Base-by-base conservation (phyloP, 345 rosid species). In the Sisymbrium altissimum region DNA sequence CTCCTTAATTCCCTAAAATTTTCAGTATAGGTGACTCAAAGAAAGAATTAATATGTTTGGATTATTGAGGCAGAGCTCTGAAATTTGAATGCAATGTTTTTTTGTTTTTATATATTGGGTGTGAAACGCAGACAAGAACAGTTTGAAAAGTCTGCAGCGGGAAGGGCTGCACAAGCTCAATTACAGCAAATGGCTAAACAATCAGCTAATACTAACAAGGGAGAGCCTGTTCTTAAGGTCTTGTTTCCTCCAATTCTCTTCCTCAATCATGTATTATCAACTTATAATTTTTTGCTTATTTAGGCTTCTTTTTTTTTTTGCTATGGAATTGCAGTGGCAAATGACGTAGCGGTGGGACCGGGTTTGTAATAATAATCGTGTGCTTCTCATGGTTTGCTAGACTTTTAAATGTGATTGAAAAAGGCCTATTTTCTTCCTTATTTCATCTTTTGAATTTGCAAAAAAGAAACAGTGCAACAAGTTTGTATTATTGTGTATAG, bases 191-290 rank as follows among this genome's bases (percentile, higher is more conserved):
- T 85, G 90, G 91, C 96, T 11, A 91, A 94, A 76, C 95, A 91
- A 72, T 78, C 96, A 33, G 83, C 86, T 32, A 84, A 82, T 71
- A 17, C 91, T 36, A 87, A 84, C 78, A 81, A 80, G 78, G 95
- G 95, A 74, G 90, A 88, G 80, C 93, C 98, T n/a, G 96, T 81
- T 72, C 82, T 93, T 39, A 93, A 90, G 98, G 97, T 93, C 1
- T 66, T 64, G 36, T 63, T 54, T 63, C 55, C 23, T 65, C 45
- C 10, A 6, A 0, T 36, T 5, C 3, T 18, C 11, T 2, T n/a
- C 36, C 12, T 64, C 15, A 0, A 17, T 11, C 58, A 7, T 56
- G 18, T n/a, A 9, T 66, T 15, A 11, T 58, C 15, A 32, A 40
- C 12, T 49, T 66, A 19, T 48, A 1, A 4, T 66, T 74, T 23